Base-by-base conservation (phyloP, 202 grass and related monocot species). In the Elaeis oleifera region DNA sequence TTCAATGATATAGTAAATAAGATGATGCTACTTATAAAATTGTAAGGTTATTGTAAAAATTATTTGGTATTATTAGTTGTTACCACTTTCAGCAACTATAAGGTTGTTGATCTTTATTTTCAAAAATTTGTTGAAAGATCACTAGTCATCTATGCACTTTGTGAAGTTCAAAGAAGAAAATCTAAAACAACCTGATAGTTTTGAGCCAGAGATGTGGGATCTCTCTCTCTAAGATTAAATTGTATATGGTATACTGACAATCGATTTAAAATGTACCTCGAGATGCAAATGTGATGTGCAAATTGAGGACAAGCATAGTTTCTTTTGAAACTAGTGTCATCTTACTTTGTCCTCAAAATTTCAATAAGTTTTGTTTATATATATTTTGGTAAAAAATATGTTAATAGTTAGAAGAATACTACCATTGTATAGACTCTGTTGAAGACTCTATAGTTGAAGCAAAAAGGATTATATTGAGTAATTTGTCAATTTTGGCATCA, bases 101-200 rank as follows among this genome's bases (percentile, higher is more conserved):
- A 18, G 7, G 13, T 23, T 2, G 3, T 8, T 22, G 23, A 23
- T 23, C 54, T 23, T 56, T 56, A 0, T 56, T 56, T 56, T 32
- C 5, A 13, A 39, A 27, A 60, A 60, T 28, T 60, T 60, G 58
- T 24, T 11, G 28, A 60, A 18, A 60, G 58, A 60, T 5, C 36
- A 31, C 27, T 20, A 27, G 58, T 60, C 58, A 27, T 60, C 27
- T 16, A 60, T 39, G 27, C 27, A 60, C 16, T 60, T 60, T 18
- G 5, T n/a, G 17, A 60, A 60, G 25, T 60, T 36, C 58, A 60
- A 36, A 32, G 58, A 60, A 27, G 58, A 60, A 29, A 60, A 60
- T n/a, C 16, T 7, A n/a, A 60, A 39, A 18, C 27, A 60, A 32
- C 16, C 17, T 17, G 27, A 18, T 9, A 60, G 7, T 16, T 31